These are phyloP conservation scores for Globisporangium cederbergense DNA, from an alignment of 352 stramenopile species.

Conservation along the genomic window DNA sequence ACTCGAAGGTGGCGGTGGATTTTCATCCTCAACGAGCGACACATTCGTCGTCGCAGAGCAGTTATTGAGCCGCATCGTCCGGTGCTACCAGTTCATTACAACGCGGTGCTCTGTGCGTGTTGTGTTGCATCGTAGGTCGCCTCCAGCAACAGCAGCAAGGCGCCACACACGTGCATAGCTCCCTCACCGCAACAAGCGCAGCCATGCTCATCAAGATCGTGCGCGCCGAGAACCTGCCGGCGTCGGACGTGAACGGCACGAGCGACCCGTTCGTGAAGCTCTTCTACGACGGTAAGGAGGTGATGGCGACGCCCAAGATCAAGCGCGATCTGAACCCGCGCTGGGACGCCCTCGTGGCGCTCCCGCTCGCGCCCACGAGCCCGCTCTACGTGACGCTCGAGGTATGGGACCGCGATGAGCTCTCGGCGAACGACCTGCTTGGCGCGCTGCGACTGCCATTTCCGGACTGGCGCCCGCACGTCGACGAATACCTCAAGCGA, in stretches of 20 bases:
- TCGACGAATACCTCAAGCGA: constrained; percentile 38
- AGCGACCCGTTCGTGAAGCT: constrained; percentile 78
- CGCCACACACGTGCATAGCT: too few species aligned
- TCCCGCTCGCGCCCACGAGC: constrained; percentile 51
- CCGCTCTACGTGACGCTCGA: constrained; percentile 73
- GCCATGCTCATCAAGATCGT: constrained; percentile 57
- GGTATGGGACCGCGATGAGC: constrained; percentile 69
- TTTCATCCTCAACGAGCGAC: too few species aligned
- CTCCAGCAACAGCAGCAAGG: background rate
- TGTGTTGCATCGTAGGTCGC: too few species aligned
- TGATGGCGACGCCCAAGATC: constrained; percentile 64
- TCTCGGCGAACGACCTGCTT: constrained; percentile 63
- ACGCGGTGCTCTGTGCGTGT: too few species aligned
- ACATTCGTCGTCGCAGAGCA: too few species aligned
- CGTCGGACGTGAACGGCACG: constrained; percentile 54
- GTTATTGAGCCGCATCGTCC: too few species aligned
- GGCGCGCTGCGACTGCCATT: constrained; percentile 69
- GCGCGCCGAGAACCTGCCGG: constrained; percentile 66
- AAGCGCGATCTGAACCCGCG: constrained; percentile 69
- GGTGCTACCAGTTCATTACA: too few species aligned
- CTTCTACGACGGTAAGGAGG: constrained; percentile 70
- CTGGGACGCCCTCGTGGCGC: constrained; percentile 62
- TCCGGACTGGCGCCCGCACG: constrained; percentile 53
- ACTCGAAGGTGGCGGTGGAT: too few species aligned
- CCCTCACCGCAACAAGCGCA: too few species aligned